These are phyloP conservation scores for Botrytis byssoidea DNA, from an alignment of 2,329 filamentous ascomycete genomes.

Conservation along the genomic window DNA sequence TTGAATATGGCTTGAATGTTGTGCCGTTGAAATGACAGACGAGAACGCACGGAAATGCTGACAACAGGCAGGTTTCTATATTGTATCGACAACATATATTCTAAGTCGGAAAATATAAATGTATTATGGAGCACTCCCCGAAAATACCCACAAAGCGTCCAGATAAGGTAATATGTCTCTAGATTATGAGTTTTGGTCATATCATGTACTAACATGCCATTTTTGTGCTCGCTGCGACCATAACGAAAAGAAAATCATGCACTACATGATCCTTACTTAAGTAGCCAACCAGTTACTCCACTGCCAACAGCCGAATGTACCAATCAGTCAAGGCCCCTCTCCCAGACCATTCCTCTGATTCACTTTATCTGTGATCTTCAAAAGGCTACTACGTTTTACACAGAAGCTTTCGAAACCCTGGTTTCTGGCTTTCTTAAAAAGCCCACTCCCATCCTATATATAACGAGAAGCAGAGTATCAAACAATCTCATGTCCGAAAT, in stretches of 20 bases:
- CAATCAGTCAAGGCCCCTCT: accelerated
- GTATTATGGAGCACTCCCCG: not conserved
- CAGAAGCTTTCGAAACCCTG: not conserved
- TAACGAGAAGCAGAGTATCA: not conserved
- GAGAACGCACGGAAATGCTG: accelerated
- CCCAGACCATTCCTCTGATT: not conserved
- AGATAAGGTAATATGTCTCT: not conserved
- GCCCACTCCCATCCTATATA: not conserved
- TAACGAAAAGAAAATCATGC: not conserved
- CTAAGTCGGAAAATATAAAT: not conserved
- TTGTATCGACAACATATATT: not conserved
- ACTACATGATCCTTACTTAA: not conserved
- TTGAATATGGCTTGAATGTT: not conserved
- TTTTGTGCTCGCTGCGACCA: not conserved
- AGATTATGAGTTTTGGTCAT: not conserved
- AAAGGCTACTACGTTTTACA: not conserved
- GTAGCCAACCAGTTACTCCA: not conserved
- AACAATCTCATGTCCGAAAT: not conserved
- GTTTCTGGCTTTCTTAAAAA: accelerated
- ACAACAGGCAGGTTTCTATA: not conserved
- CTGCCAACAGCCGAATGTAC: not conserved
- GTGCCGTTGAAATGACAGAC: not conserved
- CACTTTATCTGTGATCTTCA: not conserved
- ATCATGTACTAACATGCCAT: not conserved
- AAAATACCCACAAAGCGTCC: not conserved